phyloP scores from a whole-genome alignment of 306 rosid genomes.

The Gastrolobium villosum region DNA sequence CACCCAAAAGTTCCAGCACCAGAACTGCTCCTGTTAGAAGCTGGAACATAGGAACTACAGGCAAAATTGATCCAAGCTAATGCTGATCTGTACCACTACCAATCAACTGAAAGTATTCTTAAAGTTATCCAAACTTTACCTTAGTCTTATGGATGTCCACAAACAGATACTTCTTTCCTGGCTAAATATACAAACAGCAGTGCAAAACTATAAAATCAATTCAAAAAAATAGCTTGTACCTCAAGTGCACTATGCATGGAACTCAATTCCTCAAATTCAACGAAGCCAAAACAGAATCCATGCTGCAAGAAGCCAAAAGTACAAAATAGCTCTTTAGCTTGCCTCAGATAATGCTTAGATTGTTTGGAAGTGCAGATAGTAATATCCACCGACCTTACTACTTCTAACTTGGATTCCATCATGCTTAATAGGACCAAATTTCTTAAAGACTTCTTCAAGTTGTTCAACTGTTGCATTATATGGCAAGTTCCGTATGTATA shows the following conservation, averaged over 20 bases:
- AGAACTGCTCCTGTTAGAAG: conserved; percentile 29
- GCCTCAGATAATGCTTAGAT: conserved; percentile 44
- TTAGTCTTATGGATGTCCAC: background rate
- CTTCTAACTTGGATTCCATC: conserved; percentile 99
- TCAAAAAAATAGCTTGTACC: conserved; percentile 57
- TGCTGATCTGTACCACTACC: conserved; percentile 15
- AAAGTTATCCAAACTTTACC: background rate
- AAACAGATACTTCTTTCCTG: conserved; percentile 30
- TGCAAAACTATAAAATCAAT: conserved; percentile 22
- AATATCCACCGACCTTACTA: conserved; percentile 60
- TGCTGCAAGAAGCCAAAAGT: conserved; percentile 70
- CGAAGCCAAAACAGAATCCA: conserved; percentile 97
- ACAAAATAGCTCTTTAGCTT: conserved; percentile 44
- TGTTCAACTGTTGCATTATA: conserved; percentile 88
- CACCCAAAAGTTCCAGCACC: conserved; percentile 15
- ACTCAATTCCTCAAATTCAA: conserved; percentile 81
- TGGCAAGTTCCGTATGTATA: conserved; percentile 90
- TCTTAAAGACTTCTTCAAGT: conserved; percentile 87
- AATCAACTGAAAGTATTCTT: conserved; percentile 21
- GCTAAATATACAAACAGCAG: conserved; percentile 30
- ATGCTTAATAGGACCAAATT: conserved; percentile 90
- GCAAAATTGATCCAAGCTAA: background rate
- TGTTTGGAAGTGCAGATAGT: conserved; percentile 39
- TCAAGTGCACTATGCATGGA: conserved; percentile 88
- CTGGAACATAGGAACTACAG: conserved; percentile 24